Evolutionary conservation across 225 moss, liverwort and hornwort genomes (phyloP), one percentile per base, ranked within the genome.

Genomic region (Neckera pumila): DNA sequence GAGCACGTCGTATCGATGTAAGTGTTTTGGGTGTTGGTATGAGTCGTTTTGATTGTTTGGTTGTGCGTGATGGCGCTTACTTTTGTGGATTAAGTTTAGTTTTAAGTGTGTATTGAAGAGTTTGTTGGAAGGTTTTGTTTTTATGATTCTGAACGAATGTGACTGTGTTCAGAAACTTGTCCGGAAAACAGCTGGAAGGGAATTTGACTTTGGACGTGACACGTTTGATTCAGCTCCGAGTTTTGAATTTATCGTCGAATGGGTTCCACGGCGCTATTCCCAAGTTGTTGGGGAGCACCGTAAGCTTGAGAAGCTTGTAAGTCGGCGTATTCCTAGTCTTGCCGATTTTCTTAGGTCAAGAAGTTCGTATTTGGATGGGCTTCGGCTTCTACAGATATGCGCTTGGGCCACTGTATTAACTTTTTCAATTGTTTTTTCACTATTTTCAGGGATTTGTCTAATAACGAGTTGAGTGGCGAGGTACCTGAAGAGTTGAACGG

Each of bases 151-250:
- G 78, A 89, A 56, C 22, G 78, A 62, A 70, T 61, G 75, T 58
- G 53, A 42, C 33, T 71, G 82, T 82, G 78, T 70, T 54, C 58
- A 93, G 93, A 89, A 81, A 90, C 58, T 76, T 93, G 45, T 87
- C 92, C 53, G 88, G 89, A 31, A 88, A 76, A 53, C 83, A 86
- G 60, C 84, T 93, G 85, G 42, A 88, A 89, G 93, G 93, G 79
- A 90, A 92, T 86, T 85, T 93, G 87, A 90, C 86, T 30, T 81
- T 93, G 87, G 92, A 92, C 84, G 75, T 90, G 43, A 64, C 83
- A 33, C 85, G 90, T 25, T 70, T 93, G 77, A 31, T 61, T 62
- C 83, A 83, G 43, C 93, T 93, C 8, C 89, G 64, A 87, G 86
- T 70, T 51, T 80, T 93, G 90, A 93, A 91, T 81, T 54, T 92